Evolutionary conservation across 441 rosid species (phyloP), one percentile per base, ranked within the genome.

Genomic region (Flueggea neowawraea): DNA sequence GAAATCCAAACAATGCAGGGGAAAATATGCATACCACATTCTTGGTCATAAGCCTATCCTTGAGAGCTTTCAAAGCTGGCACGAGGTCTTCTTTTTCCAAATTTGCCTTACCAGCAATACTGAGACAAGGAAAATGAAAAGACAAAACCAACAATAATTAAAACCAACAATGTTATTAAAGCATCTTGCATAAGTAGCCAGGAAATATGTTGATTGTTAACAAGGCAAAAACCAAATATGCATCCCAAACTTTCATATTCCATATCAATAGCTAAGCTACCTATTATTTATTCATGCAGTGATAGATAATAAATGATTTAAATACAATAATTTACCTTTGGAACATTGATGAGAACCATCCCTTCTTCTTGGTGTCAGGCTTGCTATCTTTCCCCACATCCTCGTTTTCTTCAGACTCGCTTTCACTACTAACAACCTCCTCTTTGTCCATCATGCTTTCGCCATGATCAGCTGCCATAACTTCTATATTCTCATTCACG

Each of bases 381-480:
- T 84, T 82, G 82, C 74, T 82, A 60, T 75, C 89, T 56, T 81
- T 84, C 54, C 69, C 84, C 75, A 73, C 78, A 61, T 85, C 83
- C 64, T 87, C 86, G 61, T 84, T 91, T 63, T 78, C 93, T 74
- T 89, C 98, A 70, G 71, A 68, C 72, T 90, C 96, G 68, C 87
- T 81, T 43, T 91, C 99, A 78, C 96, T 89, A 60, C 95, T 87
- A 51, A 91, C n/a, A 76, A 84, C 66, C 78, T 94, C 99, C 69
- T 91, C 96, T 63, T 82, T 75, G 64, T 91, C 99, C 99, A 94
- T 94, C 99, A 94, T 91, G 79, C 99, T 94, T 75, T 85, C 92
- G 57, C 97, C 99, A 63, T 84, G 89, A 76, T 85, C 84, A 70
- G 93, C 89, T 72, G 86, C 88, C 80, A 79, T 87, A 63, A 78